Conservation (phyloP, 2,329 filamentous ascomycete genomes). For the Pezicula carpinea region DNA sequence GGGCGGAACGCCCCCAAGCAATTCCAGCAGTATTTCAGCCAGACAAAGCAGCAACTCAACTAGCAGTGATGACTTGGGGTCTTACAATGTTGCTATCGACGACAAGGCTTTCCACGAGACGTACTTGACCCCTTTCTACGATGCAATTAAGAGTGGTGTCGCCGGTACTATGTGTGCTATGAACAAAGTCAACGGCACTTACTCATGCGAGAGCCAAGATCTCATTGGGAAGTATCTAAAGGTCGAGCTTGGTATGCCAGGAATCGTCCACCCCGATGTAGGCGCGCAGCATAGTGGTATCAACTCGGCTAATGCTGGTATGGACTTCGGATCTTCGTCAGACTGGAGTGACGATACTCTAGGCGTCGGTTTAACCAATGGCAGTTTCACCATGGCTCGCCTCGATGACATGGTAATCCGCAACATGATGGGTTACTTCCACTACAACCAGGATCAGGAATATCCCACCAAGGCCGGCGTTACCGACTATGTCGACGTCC, state of each 20-base stretch:
- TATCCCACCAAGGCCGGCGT: neutral
- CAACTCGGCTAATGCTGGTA: slow-evolving; percentile 7
- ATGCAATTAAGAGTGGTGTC: neutral
- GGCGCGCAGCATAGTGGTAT: slow-evolving; percentile 6
- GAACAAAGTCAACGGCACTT: neutral
- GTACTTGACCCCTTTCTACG: neutral
- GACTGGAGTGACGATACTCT: slow-evolving; percentile 5
- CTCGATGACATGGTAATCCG: slow-evolving; percentile 1
- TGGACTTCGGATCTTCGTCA: slow-evolving; percentile 7
- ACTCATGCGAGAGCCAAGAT: slow-evolving; percentile 5
- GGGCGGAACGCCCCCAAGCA: neutral
- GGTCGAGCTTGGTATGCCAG: slow-evolving; percentile 7
- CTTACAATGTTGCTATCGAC: neutral
- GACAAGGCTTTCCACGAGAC: slow-evolving; percentile 1
- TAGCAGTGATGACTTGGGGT: neutral
- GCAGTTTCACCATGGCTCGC: slow-evolving; percentile 7
- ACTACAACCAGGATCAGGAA: neutral
- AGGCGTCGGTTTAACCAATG: slow-evolving; percentile 9
- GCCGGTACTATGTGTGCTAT: neutral
- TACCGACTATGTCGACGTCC: slow-evolving; percentile 62
- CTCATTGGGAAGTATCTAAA: slow-evolving; percentile 5
- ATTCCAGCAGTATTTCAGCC: neutral
- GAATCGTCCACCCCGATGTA: slow-evolving; percentile 6
- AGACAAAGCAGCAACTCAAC: neutral
- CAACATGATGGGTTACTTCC: neutral